phyloP scores from a whole-genome alignment of 2,329 filamentous ascomycete species.

The Pseudocercospora cruenta region DNA sequence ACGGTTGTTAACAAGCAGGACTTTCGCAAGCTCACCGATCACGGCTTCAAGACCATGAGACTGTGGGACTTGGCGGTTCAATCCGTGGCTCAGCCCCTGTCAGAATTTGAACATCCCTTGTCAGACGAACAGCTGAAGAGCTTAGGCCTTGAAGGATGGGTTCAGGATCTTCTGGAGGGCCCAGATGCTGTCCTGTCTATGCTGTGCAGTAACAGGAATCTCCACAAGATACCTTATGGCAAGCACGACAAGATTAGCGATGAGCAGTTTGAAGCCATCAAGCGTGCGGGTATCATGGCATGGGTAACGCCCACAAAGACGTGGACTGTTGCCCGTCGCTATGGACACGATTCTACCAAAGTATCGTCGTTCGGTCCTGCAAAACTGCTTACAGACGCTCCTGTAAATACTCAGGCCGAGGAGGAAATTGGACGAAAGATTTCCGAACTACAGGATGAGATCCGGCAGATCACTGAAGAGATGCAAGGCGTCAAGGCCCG shows the following conservation, averaged over 20 bases:
- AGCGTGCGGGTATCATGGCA: conserved; percentile 57
- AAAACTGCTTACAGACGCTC: conserved; percentile 74
- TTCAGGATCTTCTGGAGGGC: conserved; percentile 76
- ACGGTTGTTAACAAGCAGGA: conserved; percentile 77
- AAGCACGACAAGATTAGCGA: conserved; percentile 63
- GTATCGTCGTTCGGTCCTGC: conserved; percentile 66
- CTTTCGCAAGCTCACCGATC: conserved; percentile 70
- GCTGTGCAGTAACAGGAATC: conserved; percentile 73
- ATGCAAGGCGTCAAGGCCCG: conserved; percentile 28
- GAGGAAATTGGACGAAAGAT: conserved; percentile 61
- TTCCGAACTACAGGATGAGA: conserved; percentile 45
- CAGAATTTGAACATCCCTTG: conserved; percentile 60
- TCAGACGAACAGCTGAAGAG: conserved; percentile 57
- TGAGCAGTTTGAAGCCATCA: conserved; percentile 68
- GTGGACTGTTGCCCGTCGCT: conserved; percentile 70
- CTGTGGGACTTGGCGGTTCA: conserved; percentile 74
- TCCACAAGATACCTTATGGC: conserved; percentile 71
- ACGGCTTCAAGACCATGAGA: conserved; percentile 65
- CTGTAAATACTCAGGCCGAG: conserved; percentile 70
- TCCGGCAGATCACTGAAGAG: conserved; percentile 44
- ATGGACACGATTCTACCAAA: conserved; percentile 74
- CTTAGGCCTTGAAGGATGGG: conserved; percentile 77
- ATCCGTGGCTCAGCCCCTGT: conserved; percentile 60
- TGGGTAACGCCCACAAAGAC: conserved; percentile 71
- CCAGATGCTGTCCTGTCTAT: conserved; percentile 84